Evolutionary conservation across 345 rosid species (phyloP), one percentile per base, ranked within the genome.

Genomic region (Rhodomyrtus tomentosa): DNA sequence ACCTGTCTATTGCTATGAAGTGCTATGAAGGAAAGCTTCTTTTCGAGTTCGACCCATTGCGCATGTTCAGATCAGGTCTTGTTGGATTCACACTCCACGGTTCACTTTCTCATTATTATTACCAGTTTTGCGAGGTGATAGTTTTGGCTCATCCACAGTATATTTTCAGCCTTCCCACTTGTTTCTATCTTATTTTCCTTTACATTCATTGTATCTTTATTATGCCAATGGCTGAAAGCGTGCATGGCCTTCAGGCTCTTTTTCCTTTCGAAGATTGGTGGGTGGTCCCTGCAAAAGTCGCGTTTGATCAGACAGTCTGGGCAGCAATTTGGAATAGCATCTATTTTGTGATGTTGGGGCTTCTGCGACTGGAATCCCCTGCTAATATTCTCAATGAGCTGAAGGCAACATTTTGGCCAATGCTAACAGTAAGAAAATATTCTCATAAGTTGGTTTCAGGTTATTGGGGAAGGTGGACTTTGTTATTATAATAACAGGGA

Each of bases 21-120:
- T 96, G 99, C 87, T 92, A 85, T 83, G 95, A 96, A 92, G 98
- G 99, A 45, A 95, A 93, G 80, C 97, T 95, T 1, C 85, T 94
- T 25, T 93, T 96, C 50, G 98, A 94, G 87, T 95, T 95, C 84
- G 95, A 94, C 68, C 86, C 89, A 50, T 82, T 86, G 82, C 94
- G 96, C 54, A 89, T 90, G 88, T 85, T 95, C 88, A 94, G 99
- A 91, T 95, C 98, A 73, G 98, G 98, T 81, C 94, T 96, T 86
- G 99, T 94, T 83, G 98, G 98, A 53, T 96, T 96, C 88, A 89
- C 96, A 16, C 97, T 96, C 81, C 99, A 96, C 83, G 99, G 99
- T 84, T 96, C 98, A 49, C 93, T 96, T 80, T 96, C 98, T 88
- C 98, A 96, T 87, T 95, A 92, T 85, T 96, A 95, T 86, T 96